Base-by-base conservation (phyloP, 306 rosid genomes). In the Sesbania bispinosa region DNA sequence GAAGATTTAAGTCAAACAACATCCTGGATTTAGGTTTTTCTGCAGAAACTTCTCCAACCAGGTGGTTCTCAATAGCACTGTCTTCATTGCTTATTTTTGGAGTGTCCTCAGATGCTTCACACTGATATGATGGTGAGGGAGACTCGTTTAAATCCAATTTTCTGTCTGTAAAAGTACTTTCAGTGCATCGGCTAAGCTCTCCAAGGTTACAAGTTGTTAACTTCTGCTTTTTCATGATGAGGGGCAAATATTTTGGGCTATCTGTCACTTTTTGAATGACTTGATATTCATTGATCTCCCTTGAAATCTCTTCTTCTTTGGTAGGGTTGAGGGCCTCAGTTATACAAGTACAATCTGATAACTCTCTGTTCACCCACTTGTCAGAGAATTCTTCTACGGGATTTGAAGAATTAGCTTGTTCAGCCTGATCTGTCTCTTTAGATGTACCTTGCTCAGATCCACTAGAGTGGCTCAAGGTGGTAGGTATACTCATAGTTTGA, bases 1-100 rank as follows among this genome's bases (percentile, higher is more conserved):
- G 80, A 76, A 76, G 47, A 38, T 86, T 88, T 83, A 88, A 84
- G 79, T 84, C 91, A 62, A 86, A 65, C 59, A 74, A 72, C 79
- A 47, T 72, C 67, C 77, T 76, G 43, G 69, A 39, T 75, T 75
- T 67, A 36, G 69, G 35, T 11, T 73, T 77, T 76, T 53, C 84
- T 6, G 54, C 67, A 42, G 77, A 53, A 23, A 57, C 77, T 74
- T 81, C 84, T 77, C 48, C 41, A 48, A 53, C 72, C 67, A n/a
- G 58, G 52, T 26, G 52, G 26, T 84, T 74, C 73, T 50, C 45
- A 4, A 26, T 30, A 61, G 38, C 73, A 23, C 54, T 33, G 24
- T 27, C 82, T 63, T 65, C 81, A 58, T 70, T 63, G 59, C 80
- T 71, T 24, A 42, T 65, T 41, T 51, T 46, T 4, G 71, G 69